Conservation (phyloP, 805 yeast species). For the Metschnikowia drakensbergensis region DNA sequence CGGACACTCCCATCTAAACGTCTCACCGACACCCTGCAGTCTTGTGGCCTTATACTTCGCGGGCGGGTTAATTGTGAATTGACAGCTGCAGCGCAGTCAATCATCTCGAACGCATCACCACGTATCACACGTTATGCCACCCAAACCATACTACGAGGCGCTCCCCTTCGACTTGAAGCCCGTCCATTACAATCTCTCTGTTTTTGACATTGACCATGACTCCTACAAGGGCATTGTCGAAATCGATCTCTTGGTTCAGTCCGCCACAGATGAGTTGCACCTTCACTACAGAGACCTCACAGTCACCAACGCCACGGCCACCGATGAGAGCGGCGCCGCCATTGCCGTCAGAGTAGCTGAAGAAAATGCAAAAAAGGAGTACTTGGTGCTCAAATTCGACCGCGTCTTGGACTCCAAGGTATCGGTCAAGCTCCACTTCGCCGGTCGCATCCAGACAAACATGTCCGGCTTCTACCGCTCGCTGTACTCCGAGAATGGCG, state of each 20-base stretch:
- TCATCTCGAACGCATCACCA: too few species aligned
- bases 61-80: too few species aligned
- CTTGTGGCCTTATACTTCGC: too few species aligned
- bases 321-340: constrained; percentile 23
- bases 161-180: constrained; percentile 71
- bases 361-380: constrained; percentile 55
- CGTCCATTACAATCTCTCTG: constrained; percentile 59
- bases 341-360: constrained; percentile 22
- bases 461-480: constrained; percentile 58
- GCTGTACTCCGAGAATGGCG: constrained; percentile 37
- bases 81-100: too few species aligned
- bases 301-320: constrained; percentile 22
- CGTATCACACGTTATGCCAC: not conserved
- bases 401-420: constrained; percentile 23
- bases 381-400: constrained; percentile 56
- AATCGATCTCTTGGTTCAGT: constrained; percentile 45
- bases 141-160: constrained; percentile 37
- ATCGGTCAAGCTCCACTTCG: constrained; percentile 31
- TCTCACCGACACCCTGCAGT: too few species aligned
- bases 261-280: constrained; percentile 41
- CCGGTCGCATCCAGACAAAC: constrained; percentile 47
- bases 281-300: constrained; percentile 47
- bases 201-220: constrained; percentile 47
- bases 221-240: constrained; percentile 46
- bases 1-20: too few species aligned